Conservation (phyloP, 345 rosid species). For the Arabidopsis suecica region DNA sequence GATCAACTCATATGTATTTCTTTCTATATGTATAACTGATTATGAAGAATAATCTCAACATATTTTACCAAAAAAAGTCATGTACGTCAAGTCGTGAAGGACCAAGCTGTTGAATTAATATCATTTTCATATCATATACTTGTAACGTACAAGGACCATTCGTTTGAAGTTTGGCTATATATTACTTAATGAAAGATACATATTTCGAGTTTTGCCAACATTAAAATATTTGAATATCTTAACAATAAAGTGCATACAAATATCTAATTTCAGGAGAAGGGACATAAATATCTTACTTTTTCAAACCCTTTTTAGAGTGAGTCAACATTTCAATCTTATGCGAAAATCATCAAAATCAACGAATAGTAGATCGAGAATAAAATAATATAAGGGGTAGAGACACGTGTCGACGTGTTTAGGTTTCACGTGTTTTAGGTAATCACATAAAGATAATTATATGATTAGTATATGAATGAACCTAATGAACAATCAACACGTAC, state of each 20-base stretch:
- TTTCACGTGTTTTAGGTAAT: conserved; percentile 43
- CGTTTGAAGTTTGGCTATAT: conserved; percentile 1
- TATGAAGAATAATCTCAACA: neutral
- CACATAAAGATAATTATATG: conserved; percentile 18
- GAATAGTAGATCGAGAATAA: conserved; percentile 41
- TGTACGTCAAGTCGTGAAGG: neutral
- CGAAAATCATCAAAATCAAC: conserved; percentile 39
- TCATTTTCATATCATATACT: neutral
- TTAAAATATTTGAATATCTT: conserved; percentile 30
- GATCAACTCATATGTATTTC: neutral
- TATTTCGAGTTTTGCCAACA: conserved; percentile 30
- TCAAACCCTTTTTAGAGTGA: conserved; percentile 21
- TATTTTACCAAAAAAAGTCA: neutral
- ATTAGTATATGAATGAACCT: conserved; percentile 4
- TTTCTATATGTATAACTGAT: neutral
- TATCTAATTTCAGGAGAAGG: conserved; percentile 42
- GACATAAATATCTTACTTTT: conserved; percentile 43
- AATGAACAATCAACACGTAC: conserved; percentile 37
- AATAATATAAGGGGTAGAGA: conserved; percentile 26
- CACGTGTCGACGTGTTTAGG: conserved; percentile 32
- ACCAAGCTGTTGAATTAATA: conserved; percentile 10
- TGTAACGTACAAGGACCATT: conserved; percentile 23
- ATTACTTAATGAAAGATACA: conserved; percentile 7
- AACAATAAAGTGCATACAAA: conserved; percentile 43
- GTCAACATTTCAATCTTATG: conserved; percentile 38